These are phyloP conservation scores for Globisporangium echinulatum DNA, from an alignment of 352 stramenopile genomes.

Conservation along the genomic window DNA sequence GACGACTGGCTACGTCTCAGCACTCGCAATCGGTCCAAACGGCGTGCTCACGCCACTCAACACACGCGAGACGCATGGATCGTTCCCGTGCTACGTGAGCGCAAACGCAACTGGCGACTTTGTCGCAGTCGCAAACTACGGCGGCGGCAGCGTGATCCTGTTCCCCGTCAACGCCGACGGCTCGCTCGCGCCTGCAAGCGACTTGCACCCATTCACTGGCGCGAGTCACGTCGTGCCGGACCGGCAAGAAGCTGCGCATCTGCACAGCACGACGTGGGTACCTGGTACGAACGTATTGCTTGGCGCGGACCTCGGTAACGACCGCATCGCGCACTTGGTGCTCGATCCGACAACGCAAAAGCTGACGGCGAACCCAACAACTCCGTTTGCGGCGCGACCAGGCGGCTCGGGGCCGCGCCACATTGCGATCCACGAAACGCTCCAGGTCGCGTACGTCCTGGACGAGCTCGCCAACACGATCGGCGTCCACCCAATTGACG, in stretches of 20 bases:
- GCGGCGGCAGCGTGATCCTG: constrained; percentile 50
- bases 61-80: constrained; percentile 43
- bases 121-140: constrained; percentile 69
- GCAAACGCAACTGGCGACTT: constrained; percentile 42
- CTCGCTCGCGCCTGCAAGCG: constrained; percentile 30
- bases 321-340: constrained; percentile 55
- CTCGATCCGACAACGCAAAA: constrained; percentile 34
- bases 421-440: constrained; percentile 53
- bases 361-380: constrained; percentile 24
- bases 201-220: constrained; percentile 40
- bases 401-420: constrained; percentile 62
- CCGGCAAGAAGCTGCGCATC: constrained; percentile 66
- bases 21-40: constrained; percentile 37
- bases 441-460: constrained; percentile 58
- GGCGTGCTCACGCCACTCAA: constrained; percentile 39
- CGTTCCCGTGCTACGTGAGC: constrained; percentile 59
- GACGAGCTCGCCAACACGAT: constrained; percentile 63
- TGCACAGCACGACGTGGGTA: constrained; percentile 72
- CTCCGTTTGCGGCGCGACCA: constrained; percentile 34
- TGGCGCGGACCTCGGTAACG: constrained; percentile 62
- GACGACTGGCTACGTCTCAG: constrained; percentile 50
- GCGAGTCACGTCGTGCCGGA: constrained; percentile 40
- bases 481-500: constrained; percentile 50
- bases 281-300: constrained; percentile 29
- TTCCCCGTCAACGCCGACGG: constrained; percentile 54